Percentiles rank a stretch among this genome's conserved stretches.
Evolutionary conservation across 176 grass and related monocot genomes (phyloP).

Genomic region (Puya raimondii): DNA sequence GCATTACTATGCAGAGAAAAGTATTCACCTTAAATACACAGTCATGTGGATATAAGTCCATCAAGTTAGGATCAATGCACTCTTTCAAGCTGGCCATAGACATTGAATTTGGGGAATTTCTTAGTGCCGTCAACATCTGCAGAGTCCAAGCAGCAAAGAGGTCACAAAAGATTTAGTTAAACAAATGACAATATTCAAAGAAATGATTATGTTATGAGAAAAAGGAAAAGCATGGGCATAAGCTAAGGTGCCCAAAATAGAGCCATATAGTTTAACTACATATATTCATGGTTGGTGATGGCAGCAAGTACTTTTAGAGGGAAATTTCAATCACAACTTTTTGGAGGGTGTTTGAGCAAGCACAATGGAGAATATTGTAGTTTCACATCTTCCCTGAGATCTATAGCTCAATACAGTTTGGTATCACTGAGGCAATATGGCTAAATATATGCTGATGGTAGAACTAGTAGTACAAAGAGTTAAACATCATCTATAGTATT

Average conservation of each 20-base stretch:
- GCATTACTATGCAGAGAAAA: neutral
- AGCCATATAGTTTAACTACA: neutral
- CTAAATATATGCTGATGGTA: no score
- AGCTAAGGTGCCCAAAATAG: neutral
- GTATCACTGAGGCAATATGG: no score
- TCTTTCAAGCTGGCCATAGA: conserved; percentile 60
- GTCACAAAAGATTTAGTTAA: conserved; percentile 10
- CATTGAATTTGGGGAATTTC: conserved; percentile 44
- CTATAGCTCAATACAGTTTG: no score
- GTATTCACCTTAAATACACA: conserved; percentile 70
- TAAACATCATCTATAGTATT: no score
- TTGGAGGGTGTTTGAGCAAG: no score
- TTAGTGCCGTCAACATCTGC: conserved; percentile 84
- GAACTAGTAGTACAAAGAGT: no score
- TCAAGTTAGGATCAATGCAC: conserved; percentile 64
- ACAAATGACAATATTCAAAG: neutral
- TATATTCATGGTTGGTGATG: neutral
- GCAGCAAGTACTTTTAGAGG: no score
- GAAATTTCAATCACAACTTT: no score
- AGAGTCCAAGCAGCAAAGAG: conserved; percentile 11
- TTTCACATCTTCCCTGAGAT: no score
- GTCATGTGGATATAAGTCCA: conserved; percentile 81
- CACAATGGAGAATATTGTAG: no score
- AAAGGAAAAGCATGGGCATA: neutral
- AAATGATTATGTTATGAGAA: neutral